Conservation (phyloP, 1,284 basidiomycete species). For the Ceratobasidium sp. region DNA sequence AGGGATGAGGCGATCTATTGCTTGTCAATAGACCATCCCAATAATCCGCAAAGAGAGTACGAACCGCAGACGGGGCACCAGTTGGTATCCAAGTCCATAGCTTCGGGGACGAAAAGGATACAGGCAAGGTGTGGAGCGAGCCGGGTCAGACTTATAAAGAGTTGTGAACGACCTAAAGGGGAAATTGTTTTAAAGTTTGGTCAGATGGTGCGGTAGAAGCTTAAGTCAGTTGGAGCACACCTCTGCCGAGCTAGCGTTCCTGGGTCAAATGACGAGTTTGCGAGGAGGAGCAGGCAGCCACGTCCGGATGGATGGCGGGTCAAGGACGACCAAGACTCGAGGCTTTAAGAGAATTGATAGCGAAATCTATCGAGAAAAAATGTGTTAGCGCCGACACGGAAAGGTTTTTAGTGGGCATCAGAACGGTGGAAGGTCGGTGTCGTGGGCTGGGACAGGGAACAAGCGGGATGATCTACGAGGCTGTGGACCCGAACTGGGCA, state of each 20-base stretch:
- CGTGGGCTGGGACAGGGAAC: slow-evolving; percentile 6
- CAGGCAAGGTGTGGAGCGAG: neutral
- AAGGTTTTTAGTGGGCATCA: neutral
- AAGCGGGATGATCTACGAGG: neutral
- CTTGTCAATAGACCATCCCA: neutral
- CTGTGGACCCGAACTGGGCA: slow-evolving; percentile 20
- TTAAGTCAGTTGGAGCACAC: neutral
- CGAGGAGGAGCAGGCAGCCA: neutral
- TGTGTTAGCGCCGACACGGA: slow-evolving; percentile 17
- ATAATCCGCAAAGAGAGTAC: neutral
- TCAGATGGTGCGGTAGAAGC: neutral
- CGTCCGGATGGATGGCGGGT: neutral
- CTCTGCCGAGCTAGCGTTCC: neutral
- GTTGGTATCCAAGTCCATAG: slow-evolving; percentile 38
- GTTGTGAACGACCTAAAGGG: neutral
- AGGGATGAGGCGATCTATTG: slow-evolving; percentile 27
- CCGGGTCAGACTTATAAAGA: neutral
- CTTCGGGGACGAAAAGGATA: neutral
- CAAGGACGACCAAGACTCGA: neutral
- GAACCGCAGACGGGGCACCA: slow-evolving; percentile 40
- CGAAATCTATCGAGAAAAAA: slow-evolving; percentile 14
- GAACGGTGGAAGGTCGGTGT: neutral
- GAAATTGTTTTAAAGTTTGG: neutral
- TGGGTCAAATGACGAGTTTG: neutral
- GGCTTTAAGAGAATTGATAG: slow-evolving; percentile 24